These are phyloP conservation scores for Trypanosoma caninum DNA, from an alignment of 208 protist genomes.

Conservation along the genomic window DNA sequence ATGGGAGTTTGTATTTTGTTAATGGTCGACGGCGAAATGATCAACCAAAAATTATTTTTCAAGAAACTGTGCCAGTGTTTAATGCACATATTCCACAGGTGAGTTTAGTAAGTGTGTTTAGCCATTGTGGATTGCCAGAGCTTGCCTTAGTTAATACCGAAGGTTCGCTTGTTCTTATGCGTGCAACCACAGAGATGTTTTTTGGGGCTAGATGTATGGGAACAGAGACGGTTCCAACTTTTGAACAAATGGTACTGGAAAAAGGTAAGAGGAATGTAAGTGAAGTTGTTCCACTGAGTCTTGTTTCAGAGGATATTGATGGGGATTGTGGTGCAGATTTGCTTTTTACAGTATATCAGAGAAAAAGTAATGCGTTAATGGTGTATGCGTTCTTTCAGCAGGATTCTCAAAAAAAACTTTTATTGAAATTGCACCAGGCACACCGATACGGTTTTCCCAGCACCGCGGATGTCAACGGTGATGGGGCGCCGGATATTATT, in stretches of 20 bases:
- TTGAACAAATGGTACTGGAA: constrained; percentile 4
- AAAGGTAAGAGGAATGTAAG: constrained; percentile 5
- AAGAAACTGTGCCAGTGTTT: neutral
- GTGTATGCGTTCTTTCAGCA: constrained; percentile 26
- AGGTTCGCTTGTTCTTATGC: constrained; percentile 18
- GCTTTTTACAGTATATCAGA: constrained; percentile 42
- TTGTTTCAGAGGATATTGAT: constrained; percentile 48
- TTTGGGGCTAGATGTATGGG: neutral
- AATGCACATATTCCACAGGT: constrained; percentile 14
- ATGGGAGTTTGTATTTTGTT: constrained; percentile 38
- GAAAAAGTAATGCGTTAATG: constrained; percentile 14
- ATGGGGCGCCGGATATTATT: constrained; percentile 49
- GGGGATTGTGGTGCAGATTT: constrained; percentile 65
- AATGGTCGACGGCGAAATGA: constrained; percentile 10
- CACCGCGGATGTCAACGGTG: constrained; percentile 45
- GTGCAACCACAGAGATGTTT: neutral
- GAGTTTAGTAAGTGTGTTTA: constrained; percentile 19
- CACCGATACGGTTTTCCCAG: constrained; percentile 33
- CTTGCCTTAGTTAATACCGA: constrained; percentile 17
- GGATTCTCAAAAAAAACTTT: constrained; percentile 2
- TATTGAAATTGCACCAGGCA: constrained; percentile 12
- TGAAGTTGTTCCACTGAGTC: constrained; percentile 33
- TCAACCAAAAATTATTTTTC: neutral
- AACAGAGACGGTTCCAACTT: neutral
- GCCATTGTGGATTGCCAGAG: constrained; percentile 18